Evolutionary conservation across 257 asterid genomes (phyloP), one percentile per base, ranked within the genome.

Genomic region (Avicennia marina): DNA sequence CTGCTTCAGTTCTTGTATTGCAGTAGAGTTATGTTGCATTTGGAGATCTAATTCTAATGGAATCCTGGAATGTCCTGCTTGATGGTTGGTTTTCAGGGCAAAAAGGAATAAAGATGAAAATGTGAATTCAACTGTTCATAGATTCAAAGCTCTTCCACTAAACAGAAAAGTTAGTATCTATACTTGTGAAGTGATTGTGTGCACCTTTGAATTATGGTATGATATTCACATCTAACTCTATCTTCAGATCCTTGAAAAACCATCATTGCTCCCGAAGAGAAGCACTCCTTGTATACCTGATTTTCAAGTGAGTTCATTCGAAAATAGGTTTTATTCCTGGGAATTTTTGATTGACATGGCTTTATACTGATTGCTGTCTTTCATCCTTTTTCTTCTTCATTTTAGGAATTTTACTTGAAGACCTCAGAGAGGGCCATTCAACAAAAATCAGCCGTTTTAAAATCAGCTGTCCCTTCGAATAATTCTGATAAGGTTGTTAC

Each of bases 81-180:
- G 44, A 11, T 56, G 55, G 41, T 70, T 63, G 67, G 24, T 13
- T 68, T 63, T 66, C 89, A 90, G 96, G 76, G 68, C 78, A 65
- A 87, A 73, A 71, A 63, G 66, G 63, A 70, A 33, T 70, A 74
- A 72, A 61, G 87, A 81, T 53, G 86, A 76, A 62, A 75, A 68
- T 22, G 70, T 31, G 44, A 56, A 74, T 20, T 67, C 90, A 62
- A 58, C 78, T 58, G 53, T 79, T 62, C 80, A 77, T 42, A 74
- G 76, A 82, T 90, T 90, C 76, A 90, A 76, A 74, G 96, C 96
- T 67, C 95, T 78, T 70, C 98, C 98, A 22, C 66, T 90, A 41
- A 90, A 90, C 63, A 83, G 77, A 87, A 90, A 85, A 78, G 98
- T 87, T 38, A 20, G 90, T 73, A 44, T 38, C 60, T 54, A 21